Percentiles rank a stretch among this genome's conserved stretches.
Conservation (phyloP, 495 filamentous ascomycete species). For the Trichocladium antarcticum region DNA sequence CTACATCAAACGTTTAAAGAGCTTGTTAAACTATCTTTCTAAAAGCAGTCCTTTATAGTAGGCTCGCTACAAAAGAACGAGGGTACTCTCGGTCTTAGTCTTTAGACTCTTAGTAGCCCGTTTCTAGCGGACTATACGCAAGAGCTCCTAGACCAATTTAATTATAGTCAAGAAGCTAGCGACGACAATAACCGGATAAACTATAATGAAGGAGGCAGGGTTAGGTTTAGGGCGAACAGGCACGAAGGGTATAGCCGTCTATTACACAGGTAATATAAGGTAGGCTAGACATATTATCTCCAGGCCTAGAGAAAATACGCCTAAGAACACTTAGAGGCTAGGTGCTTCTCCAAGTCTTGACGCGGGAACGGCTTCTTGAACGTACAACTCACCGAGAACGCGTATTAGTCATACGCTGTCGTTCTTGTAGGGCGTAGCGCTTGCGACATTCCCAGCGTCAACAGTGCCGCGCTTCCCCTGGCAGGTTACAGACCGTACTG, state of each 20-base stretch:
- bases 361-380: too few species aligned
- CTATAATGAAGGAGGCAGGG: slow-evolving; percentile 3
- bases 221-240: not conserved
- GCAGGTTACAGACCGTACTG: too few species aligned
- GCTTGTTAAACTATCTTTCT: slow-evolving; percentile 9
- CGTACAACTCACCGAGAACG: too few species aligned
- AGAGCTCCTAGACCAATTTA: slow-evolving; percentile 6
- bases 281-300: not conserved
- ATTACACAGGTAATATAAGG: slow-evolving; percentile 6
- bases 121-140: slow-evolving; percentile 4
- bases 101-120: slow-evolving; percentile 6
- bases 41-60: slow-evolving; percentile 11
- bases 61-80: slow-evolving; percentile 7
- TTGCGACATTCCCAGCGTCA: too few species aligned
- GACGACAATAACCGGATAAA: slow-evolving; percentile 7
- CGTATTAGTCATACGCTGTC: too few species aligned
- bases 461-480: too few species aligned
- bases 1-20: slow-evolving; percentile 7
- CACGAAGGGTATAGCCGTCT: slow-evolving; percentile 3
- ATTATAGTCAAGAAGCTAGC: slow-evolving; percentile 10
- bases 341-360: not conserved
- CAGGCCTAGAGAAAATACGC: too few species aligned
- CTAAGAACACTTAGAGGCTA: not conserved
- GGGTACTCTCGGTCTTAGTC: slow-evolving; percentile 2
- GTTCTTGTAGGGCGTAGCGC: too few species aligned